Conservation (phyloP, 2,329 filamentous ascomycete genomes). For the Apiospora koreana region DNA sequence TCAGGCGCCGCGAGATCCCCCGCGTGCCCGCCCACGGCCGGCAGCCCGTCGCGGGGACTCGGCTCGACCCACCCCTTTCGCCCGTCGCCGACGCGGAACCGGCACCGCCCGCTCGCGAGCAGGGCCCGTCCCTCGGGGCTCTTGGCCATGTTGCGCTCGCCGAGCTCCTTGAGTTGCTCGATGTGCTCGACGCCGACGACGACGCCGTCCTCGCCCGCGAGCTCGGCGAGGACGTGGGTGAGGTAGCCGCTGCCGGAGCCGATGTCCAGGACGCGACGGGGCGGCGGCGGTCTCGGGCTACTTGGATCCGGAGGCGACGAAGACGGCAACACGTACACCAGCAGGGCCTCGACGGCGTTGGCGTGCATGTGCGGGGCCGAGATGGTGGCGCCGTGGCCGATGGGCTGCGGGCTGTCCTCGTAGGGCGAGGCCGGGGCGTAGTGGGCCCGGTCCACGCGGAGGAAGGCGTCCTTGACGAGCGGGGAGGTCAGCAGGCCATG, state of each 20-base stretch:
- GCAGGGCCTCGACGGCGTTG: conserved; percentile 50
- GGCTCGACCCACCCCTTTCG: conserved; percentile 62
- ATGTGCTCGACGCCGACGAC: conserved; percentile 81
- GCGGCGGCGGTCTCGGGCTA: conserved; percentile 10
- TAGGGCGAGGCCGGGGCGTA: conserved; percentile 76
- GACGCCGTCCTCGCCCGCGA: conserved; percentile 55
- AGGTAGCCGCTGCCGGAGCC: conserved; percentile 81
- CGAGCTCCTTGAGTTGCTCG: conserved; percentile 59
- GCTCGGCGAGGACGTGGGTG: conserved; percentile 82
- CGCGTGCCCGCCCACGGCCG: conserved; percentile 29
- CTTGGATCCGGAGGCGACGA: conserved; percentile 27
- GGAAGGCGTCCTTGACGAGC: conserved; percentile 77
- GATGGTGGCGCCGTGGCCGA: conserved; percentile 59
- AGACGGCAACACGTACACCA: conserved; percentile 44
- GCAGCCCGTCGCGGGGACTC: conserved; percentile 18
- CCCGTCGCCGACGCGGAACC: conserved; percentile 76
- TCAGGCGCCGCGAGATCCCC: background rate
- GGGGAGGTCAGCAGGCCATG: conserved; percentile 73
- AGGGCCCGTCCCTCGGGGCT: conserved; percentile 58
- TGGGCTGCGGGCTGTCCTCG: conserved; percentile 55
- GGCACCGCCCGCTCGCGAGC: conserved; percentile 64
- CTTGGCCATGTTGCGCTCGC: conserved; percentile 66
- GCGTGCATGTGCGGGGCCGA: conserved; percentile 65
- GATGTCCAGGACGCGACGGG: conserved; percentile 67
- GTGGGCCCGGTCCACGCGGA: conserved; percentile 81